phyloP scores from a whole-genome alignment of 164 flowering plant species.

The Santalum album region DNA sequence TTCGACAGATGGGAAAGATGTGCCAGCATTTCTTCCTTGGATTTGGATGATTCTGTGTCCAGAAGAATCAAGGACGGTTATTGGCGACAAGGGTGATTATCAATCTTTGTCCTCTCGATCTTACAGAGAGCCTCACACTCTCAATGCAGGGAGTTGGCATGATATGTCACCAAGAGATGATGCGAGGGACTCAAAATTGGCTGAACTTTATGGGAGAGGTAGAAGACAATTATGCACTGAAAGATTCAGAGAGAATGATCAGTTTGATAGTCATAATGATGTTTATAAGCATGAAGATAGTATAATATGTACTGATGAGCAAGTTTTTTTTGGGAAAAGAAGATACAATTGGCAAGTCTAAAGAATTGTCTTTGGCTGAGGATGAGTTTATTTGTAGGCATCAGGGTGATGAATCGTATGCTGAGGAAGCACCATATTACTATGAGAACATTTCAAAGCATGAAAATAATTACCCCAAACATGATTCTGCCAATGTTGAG shows the following conservation, averaged over 20 bases:
- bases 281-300: constrained; percentile 9
- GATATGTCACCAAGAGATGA: constrained; percentile 18
- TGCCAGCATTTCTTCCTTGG: constrained; percentile 9
- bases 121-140: constrained; percentile 17
- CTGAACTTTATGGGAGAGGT: constrained; percentile 10
- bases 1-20: constrained; percentile 21
- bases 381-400: constrained; percentile 16
- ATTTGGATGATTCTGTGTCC: constrained; percentile 7
- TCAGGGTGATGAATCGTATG: constrained; percentile 15
- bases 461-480: constrained; percentile 14
- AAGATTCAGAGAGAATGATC: constrained; percentile 11
- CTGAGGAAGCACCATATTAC: constrained; percentile 15
- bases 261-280: constrained; percentile 11
- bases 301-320: constrained; percentile 12
- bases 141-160: constrained; percentile 17
- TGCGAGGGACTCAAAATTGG: constrained; percentile 12
- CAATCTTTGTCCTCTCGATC: constrained; percentile 10
- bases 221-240: constrained; percentile 12
- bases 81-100: constrained; percentile 11
- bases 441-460: constrained; percentile 18
- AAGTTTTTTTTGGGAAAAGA: constrained; percentile 9
- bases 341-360: constrained; percentile 14
- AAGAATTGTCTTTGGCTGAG: constrained; percentile 12
- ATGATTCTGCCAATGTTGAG: constrained; percentile 13
- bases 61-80: constrained; percentile 14